Evolutionary conservation across 2,329 filamentous ascomycete species (phyloP).

Genomic region (Fonsecaea nubica): DNA sequence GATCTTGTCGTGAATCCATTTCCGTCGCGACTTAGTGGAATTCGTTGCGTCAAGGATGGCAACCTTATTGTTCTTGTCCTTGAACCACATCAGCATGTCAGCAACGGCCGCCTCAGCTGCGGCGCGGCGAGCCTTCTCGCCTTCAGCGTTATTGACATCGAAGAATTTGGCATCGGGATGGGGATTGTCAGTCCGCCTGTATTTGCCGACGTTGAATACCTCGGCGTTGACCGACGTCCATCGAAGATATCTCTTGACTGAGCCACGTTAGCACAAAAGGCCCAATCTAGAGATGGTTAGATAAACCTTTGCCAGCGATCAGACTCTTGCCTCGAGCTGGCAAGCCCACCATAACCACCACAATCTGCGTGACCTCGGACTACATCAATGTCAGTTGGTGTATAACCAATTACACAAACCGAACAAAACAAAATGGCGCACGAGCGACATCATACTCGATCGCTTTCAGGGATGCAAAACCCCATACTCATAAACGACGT

Average conservation of each 20-base stretch:
- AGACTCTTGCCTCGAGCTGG: conserved; percentile 95
- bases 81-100: conserved; percentile 96
- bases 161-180: conserved; percentile 95
- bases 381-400: conserved; percentile 27
- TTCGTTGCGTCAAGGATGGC: conserved; percentile 97
- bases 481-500: conserved; percentile 19
- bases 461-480: conserved; percentile 26
- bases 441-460: conserved; percentile 26
- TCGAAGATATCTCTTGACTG: conserved; percentile 89
- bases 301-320: conserved; percentile 90
- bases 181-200: conserved; percentile 86
- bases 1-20: conserved; percentile 88
- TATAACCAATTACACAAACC: conserved; percentile 1
- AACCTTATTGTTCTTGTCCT: conserved; percentile 75
- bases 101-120: conserved; percentile 89
- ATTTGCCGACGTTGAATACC: conserved; percentile 97
- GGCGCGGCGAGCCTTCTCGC: conserved; percentile 83
- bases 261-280: conserved; percentile 18
- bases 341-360: conserved; percentile 97
- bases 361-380: conserved; percentile 88
- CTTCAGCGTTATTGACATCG: conserved; percentile 85
- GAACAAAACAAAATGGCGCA: conserved; percentile 4
- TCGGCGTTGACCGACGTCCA: conserved; percentile 95
- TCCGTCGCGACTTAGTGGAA: conserved; percentile 84
- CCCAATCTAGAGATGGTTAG: too few relatives aligned